Evolutionary conservation across 1,139 yeast genomes (phyloP), one percentile per base, ranked within the genome.

Genomic region (Pneumocystis carinii): DNA sequence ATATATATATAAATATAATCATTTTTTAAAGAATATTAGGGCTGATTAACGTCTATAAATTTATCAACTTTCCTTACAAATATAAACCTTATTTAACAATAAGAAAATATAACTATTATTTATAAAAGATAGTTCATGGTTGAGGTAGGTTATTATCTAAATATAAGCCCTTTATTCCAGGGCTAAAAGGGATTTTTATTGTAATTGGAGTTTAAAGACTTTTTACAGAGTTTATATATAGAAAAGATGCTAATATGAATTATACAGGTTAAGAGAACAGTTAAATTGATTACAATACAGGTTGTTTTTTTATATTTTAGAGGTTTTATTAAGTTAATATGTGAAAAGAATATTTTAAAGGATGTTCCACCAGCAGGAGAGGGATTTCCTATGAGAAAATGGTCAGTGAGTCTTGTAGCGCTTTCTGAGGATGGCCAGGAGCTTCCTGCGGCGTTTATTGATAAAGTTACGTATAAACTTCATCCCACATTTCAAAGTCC

Each of bases 401-500:
- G 98, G 98, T 80, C 87, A 59, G 84, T 92, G 68, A 83, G 85
- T 71, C 81, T 92, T 62, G 76, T 83, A 59, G 75, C 90, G 74
- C 79, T 92, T 67, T 92, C 90, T 70, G 85, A 84, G 66, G 81
- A 83, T 65, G 97, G 96, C 41, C 81, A 85, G 65, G 95, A 87
- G 70, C 78, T 87, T 62, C 90, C 97, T 29, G 97, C 97, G 3
- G 84, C 79, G 62, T 82, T 92, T 65, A 87, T 92, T 72, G 97
- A 92, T 73, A 88, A 86, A 75, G 97, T 90, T 63, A 88, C 95
- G 24, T 92, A 90, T 74, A 85, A 89, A 70, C 81, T 92, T 69
- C 98, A 92, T 77, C 97, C 97, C 53, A 92, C 98, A 15, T 92
- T 92, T 75, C 83, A 84, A 63, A 89, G 89, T 73, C 98, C 97